Evolutionary conservation across 2,329 filamentous ascomycete species (phyloP), one percentile per base, ranked within the genome.

Genomic region (Fusarium piperis): DNA sequence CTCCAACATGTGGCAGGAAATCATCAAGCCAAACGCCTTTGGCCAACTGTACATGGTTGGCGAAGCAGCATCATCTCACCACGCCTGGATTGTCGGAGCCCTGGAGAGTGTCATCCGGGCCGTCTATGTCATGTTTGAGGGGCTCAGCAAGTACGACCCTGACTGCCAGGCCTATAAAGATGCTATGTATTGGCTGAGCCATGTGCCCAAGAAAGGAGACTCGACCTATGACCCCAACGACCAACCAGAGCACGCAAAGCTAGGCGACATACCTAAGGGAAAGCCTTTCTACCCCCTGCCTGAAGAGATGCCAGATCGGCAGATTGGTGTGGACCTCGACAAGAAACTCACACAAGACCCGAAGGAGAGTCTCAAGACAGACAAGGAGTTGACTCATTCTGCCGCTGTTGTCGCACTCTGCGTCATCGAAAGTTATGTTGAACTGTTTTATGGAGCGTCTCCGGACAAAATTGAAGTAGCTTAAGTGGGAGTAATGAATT

Each of bases 1-100:
- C 32, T 73, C 68, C 32, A 73, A 75, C 2, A 75, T 74, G 73
- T 75, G 73, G 71, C 44, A 66, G 1, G 69, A 75, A 7, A 71
- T 75, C 3, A 73, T 68, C 38, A 74, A 75, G 65, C 71, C 73
- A 13, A 74, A 75, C 18, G 56, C 72, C 0, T 75, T 62, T 8
- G 71, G 74, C 2, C 66, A 75, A 12, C 13, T 75, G 2, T 73
- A 74, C 3, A 46, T 76, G 0, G n/a, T 76, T 3, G 69, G 73
- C 0, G 74, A 76, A n/a, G 73, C 71, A 0, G 53, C 74, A 6
- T 74, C 73, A 0, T 69, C 70, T 0, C 74, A 76, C 2, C 71
- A 76, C 3, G 74, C 71, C 1, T 76, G 73, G 74, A 63, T 76
- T 0, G 74, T 74, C 0, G 73, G 74, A 2, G 71, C 71, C 0